A percentile compares a stretch with the other conserved stretches of the same genome.
Evolutionary conservation across 2,329 filamentous ascomycete species (phyloP).

Genomic region (Nakataea oryzae): DNA sequence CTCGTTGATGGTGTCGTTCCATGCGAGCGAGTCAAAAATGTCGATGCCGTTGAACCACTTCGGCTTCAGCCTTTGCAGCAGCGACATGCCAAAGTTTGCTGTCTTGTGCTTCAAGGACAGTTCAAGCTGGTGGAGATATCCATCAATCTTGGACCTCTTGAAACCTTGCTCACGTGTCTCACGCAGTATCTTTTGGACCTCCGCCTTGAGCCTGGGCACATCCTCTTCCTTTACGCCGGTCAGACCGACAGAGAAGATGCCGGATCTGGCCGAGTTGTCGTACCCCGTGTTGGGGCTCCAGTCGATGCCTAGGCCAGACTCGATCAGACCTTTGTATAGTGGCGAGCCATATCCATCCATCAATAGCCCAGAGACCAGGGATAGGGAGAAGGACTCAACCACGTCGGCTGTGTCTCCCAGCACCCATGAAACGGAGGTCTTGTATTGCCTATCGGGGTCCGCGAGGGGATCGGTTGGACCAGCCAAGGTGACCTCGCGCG

Average conservation of each 20-base stretch:
- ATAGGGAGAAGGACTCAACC: constrained; percentile 79
- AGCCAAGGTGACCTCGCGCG: constrained; percentile 57
- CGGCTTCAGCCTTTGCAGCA: constrained; percentile 80
- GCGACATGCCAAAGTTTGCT: constrained; percentile 82
- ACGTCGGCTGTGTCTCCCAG: constrained; percentile 74
- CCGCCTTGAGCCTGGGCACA: constrained; percentile 64
- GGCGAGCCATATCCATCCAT: constrained; percentile 95
- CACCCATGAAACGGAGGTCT: constrained; percentile 90
- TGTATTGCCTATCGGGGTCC: constrained; percentile 77
- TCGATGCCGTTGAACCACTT: constrained; percentile 95
- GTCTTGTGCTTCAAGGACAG: constrained; percentile 94
- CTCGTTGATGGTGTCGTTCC: constrained; percentile 76
- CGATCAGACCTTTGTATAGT: constrained; percentile 78
- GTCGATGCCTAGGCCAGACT: constrained; percentile 81
- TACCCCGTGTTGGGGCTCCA: constrained; percentile 94
- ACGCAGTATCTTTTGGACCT: constrained; percentile 61
- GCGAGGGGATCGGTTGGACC: constrained; percentile 84
- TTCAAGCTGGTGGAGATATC: constrained; percentile 87
- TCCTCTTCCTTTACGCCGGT: constrained; percentile 81
- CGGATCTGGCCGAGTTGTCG: constrained; percentile 64
- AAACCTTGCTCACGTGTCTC: constrained; percentile 69
- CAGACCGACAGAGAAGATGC: constrained; percentile 82
- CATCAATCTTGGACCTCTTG: constrained; percentile 82
- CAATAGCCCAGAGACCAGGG: constrained; percentile 71
- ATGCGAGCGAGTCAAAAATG: constrained; percentile 81